A percentile compares a stretch with the other conserved stretches of the same genome.
These are phyloP conservation scores for Aspergillus spinulosporus DNA, from an alignment of 2,329 filamentous ascomycete species.

Conservation along the genomic window DNA sequence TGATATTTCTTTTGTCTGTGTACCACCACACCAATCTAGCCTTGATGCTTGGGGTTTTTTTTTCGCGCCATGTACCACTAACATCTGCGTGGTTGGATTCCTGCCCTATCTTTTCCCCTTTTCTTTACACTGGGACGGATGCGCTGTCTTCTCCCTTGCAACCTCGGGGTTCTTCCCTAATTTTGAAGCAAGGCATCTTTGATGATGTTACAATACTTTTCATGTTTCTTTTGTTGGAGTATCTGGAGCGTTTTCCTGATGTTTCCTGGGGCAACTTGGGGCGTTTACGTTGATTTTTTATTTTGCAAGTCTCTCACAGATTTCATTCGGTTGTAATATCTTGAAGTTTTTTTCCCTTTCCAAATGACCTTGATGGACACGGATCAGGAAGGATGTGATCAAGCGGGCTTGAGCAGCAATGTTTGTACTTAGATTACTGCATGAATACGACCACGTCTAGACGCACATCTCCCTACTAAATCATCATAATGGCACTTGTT, in stretches of 20 bases:
- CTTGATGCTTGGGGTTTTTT: constrained; percentile 16
- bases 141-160: constrained; percentile 2
- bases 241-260: constrained; percentile 10
- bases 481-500: too few species aligned
- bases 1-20: constrained; percentile 20
- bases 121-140: constrained; percentile 3
- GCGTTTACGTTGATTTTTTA: constrained; percentile 17
- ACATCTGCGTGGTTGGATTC: constrained; percentile 15
- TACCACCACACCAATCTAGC: constrained; percentile 15
- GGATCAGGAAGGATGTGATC: constrained; percentile 20
- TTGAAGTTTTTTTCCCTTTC: constrained; percentile 16
- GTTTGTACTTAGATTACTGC: constrained; percentile 22
- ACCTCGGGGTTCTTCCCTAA: constrained; percentile 7
- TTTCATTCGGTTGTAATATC: constrained; percentile 18
- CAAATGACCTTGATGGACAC: constrained; percentile 17
- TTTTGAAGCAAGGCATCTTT: constrained; percentile 13
- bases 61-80: constrained; percentile 11
- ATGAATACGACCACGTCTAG: constrained; percentile 10
- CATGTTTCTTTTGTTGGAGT: constrained; percentile 19
- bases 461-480: neutral
- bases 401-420: constrained; percentile 31
- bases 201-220: constrained; percentile 5
- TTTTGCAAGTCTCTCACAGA: constrained; percentile 15
- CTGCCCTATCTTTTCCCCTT: constrained; percentile 6
- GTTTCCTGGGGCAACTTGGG: constrained; percentile 15